Conservation (phyloP, 257 asterid genomes). For the Haberlea rhodopensis region DNA sequence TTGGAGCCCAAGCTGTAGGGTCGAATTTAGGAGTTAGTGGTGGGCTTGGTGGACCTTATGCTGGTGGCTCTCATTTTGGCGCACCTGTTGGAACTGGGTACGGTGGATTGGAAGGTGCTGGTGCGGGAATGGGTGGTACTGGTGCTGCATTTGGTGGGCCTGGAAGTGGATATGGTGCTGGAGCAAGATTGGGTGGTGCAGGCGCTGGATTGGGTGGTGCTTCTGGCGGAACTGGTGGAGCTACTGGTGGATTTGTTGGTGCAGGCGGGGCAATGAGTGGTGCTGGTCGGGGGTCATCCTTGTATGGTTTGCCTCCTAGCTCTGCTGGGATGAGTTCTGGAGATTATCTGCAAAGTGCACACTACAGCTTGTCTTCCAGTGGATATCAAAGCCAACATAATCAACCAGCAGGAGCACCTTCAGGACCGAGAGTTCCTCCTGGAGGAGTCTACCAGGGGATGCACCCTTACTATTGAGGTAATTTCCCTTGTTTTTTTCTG, state of each 20-base stretch:
- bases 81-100: conserved; percentile 53
- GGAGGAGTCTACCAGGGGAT: conserved; percentile 72
- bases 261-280: conserved; percentile 31
- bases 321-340: conserved; percentile 55
- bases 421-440: conserved; percentile 55
- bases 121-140: conserved; percentile 24
- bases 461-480: conserved; percentile 79
- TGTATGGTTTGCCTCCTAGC: conserved; percentile 56
- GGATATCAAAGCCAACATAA: conserved; percentile 59
- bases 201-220: conserved; percentile 32
- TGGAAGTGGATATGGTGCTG: conserved; percentile 27
- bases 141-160: conserved; percentile 14
- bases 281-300: conserved; percentile 59
- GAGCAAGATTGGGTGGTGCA: conserved; percentile 25
- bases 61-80: conserved; percentile 49
- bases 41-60: conserved; percentile 50
- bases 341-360: conserved; percentile 47
- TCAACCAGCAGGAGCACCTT: conserved; percentile 48
- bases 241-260: conserved; percentile 34
- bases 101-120: conserved; percentile 36
- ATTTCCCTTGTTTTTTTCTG: conserved; percentile 14
- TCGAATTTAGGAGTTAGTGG: conserved; percentile 46
- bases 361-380: conserved; percentile 46
- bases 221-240: conserved; percentile 32
- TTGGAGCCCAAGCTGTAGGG: conserved; percentile 46